Conservation (phyloP, 805 yeast species). For the Metschnikowia henanensis region DNA sequence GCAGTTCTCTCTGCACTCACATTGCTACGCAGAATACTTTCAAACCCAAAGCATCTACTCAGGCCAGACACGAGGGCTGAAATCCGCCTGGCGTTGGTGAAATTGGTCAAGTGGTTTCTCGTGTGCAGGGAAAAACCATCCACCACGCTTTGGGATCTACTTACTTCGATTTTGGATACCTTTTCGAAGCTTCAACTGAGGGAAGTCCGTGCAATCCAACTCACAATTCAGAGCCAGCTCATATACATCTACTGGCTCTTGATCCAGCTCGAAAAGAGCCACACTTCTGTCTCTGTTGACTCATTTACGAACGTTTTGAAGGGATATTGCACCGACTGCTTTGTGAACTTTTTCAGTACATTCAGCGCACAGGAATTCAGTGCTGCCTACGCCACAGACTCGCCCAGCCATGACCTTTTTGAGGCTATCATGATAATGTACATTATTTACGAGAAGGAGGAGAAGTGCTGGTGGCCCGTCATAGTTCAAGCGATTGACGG, state of each 20-base stretch:
- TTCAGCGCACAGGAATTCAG: slow-evolving; percentile 18
- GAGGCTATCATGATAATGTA: slow-evolving; percentile 25
- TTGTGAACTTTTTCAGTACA: slow-evolving; percentile 22
- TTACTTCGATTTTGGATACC: slow-evolving; percentile 16
- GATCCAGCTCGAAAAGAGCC: slow-evolving; percentile 7
- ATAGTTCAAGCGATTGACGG: slow-evolving; percentile 22
- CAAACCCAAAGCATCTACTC: slow-evolving; percentile 8
- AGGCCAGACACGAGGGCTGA: slow-evolving; percentile 10
- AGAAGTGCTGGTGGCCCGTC: slow-evolving; percentile 28
- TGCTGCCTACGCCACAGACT: slow-evolving; percentile 4
- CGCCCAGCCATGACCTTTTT: background rate
- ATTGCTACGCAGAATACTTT: slow-evolving; percentile 20
- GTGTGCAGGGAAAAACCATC: slow-evolving; percentile 29
- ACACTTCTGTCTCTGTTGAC: background rate
- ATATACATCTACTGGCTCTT: slow-evolving; percentile 14
- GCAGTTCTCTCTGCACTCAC: slow-evolving; percentile 20
- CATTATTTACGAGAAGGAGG: slow-evolving; percentile 15
- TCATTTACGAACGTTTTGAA: background rate
- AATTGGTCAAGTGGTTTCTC: slow-evolving; percentile 32
- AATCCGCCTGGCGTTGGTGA: slow-evolving; percentile 21
- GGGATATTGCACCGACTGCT: slow-evolving; percentile 17
- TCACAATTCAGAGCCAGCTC: slow-evolving; percentile 14
- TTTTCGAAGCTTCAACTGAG: slow-evolving; percentile 18
- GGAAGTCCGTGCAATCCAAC: slow-evolving; percentile 13
- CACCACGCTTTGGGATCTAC: slow-evolving; percentile 17